These are phyloP conservation scores for Adansonia madagascariensis DNA, from an alignment of 441 rosid species.

Conservation along the genomic window DNA sequence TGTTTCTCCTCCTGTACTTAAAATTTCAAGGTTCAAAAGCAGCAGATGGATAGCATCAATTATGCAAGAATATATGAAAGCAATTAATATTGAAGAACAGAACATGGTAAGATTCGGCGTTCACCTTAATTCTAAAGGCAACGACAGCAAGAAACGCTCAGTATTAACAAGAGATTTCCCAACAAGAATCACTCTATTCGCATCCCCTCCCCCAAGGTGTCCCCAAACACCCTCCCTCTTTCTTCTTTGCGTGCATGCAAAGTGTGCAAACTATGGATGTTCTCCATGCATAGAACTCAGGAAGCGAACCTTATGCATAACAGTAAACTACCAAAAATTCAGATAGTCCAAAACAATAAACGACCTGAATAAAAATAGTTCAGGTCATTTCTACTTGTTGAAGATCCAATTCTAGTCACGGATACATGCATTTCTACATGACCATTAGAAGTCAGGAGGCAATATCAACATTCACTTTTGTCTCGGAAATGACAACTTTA, in stretches of 20 bases:
- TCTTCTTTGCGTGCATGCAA: background rate
- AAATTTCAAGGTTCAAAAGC: slow-evolving; percentile 4
- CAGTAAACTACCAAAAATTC: background rate
- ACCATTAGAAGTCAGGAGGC: background rate
- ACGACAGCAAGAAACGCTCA: background rate
- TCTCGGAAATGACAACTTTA: background rate
- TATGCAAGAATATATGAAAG: background rate
- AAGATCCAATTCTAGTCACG: background rate
- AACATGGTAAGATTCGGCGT: background rate
- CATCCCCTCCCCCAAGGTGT: background rate
- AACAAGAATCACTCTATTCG: background rate
- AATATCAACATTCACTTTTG: background rate
- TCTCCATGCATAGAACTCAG: slow-evolving; percentile 3
- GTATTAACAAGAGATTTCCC: background rate
- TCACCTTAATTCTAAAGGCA: background rate
- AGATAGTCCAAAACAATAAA: slow-evolving; percentile 11
- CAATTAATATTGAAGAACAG: background rate
- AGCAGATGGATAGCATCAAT: background rate
- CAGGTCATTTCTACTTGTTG: background rate
- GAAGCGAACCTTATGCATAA: background rate
- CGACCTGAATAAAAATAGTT: background rate
- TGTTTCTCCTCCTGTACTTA: background rate
- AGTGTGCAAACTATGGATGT: background rate
- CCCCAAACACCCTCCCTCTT: background rate
- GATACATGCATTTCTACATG: background rate